Percentiles rank a stretch among this genome's conserved stretches.
Evolutionary conservation across 208 protist species (phyloP).

Genomic region (Leishmania turanica): DNA sequence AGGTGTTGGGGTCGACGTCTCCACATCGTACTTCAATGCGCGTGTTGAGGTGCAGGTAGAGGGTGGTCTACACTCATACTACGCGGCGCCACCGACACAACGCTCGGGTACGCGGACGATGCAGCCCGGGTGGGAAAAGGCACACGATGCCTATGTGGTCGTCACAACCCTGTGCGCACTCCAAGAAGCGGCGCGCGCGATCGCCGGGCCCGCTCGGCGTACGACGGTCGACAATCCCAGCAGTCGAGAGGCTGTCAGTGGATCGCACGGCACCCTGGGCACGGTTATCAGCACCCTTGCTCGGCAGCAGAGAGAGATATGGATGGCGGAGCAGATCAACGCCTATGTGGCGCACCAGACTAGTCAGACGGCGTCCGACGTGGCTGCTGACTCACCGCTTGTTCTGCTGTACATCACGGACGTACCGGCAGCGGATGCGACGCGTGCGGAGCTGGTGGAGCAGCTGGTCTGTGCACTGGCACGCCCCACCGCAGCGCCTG

Average conservation of each 20-base stretch:
- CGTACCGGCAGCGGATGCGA: constrained; percentile 8
- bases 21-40: neutral
- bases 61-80: constrained; percentile 6
- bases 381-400: constrained; percentile 20
- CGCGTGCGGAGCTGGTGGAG: constrained; percentile 15
- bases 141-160: constrained; percentile 22
- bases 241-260: neutral
- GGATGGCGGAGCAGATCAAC: neutral
- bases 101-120: neutral
- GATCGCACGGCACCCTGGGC: neutral
- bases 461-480: neutral
- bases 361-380: neutral
- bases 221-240: neutral
- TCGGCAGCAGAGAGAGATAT: constrained; percentile 1
- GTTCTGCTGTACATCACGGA: constrained; percentile 28
- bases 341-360: neutral
- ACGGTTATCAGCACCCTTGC: constrained; percentile 4
- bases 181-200: constrained; percentile 15
- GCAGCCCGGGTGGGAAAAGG: neutral
- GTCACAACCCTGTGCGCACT: constrained; percentile 15
- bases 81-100: constrained; percentile 1
- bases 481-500: neutral
- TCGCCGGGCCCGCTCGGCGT: neutral
- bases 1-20: neutral
- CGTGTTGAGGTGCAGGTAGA: constrained; percentile 1